phyloP scores from a whole-genome alignment of 2,329 filamentous ascomycete species.

The Gaeumannomyces sp. region DNA sequence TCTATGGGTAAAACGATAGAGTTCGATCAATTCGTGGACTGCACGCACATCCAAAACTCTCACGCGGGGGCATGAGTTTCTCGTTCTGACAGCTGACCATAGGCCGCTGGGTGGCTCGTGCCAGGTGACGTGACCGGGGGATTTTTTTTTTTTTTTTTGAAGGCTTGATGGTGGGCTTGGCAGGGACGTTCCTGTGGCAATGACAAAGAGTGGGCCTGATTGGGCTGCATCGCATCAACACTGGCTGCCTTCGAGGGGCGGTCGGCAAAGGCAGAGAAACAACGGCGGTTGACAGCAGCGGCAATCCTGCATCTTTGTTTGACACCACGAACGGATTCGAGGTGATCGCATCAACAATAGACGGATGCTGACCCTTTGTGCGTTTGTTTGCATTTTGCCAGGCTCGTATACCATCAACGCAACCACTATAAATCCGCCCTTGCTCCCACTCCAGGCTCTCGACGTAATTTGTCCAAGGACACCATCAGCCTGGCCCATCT shows the following conservation, averaged over 20 bases:
- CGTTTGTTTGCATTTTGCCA: neutral
- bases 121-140: neutral
- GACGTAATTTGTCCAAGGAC: neutral
- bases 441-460: neutral
- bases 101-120: neutral
- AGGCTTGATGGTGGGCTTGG: neutral
- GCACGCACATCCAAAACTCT: no score
- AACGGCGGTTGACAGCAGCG: neutral
- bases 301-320: neutral
- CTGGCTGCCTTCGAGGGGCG: neutral
- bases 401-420: neutral
- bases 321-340: no score
- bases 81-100: neutral
- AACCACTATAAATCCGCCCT: neutral
- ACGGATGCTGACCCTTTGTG: no score
- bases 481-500: neutral
- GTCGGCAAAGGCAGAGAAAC: neutral
- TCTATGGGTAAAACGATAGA: no score
- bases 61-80: no score
- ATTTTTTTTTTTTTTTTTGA: no score
- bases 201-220: slow-evolving; percentile 3
- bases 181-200: slow-evolving; percentile 9
- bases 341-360: no score
- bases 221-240: slow-evolving; percentile 6
- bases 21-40: no score